A percentile compares a stretch with the other conserved stretches of the same genome.
These are phyloP conservation scores for Annulohypoxylon nitens DNA, from an alignment of 495 filamentous ascomycete species.

Conservation along the genomic window DNA sequence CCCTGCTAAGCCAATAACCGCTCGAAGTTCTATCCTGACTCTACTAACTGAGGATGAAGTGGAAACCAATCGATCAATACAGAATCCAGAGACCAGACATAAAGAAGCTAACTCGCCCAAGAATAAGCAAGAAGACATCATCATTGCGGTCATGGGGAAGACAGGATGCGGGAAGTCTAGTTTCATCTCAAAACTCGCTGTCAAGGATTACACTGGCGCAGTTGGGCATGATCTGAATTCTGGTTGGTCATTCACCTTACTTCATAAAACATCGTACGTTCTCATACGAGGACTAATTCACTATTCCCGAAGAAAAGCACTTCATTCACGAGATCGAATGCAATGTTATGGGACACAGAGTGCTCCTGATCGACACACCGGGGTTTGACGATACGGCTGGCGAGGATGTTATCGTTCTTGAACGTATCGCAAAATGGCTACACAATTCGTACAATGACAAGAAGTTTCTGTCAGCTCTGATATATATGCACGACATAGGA, in stretches of 20 bases:
- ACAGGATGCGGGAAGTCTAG: slow-evolving; percentile 2
- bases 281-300: not conserved
- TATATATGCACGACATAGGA: slow-evolving; percentile 11
- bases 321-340: not conserved
- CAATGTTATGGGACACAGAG: not conserved
- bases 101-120: not conserved
- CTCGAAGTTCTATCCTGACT: not conserved
- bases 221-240: slow-evolving; percentile 1
- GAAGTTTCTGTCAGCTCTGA: not conserved
- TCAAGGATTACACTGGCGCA: not conserved
- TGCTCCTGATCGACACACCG: not conserved
- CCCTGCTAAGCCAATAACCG: not conserved
- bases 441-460: not conserved
- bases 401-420: not conserved
- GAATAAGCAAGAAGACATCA: not conserved
- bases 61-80: not conserved
- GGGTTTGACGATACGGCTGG: not conserved
- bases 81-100: not conserved
- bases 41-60: not conserved
- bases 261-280: not conserved
- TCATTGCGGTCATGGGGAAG: slow-evolving; percentile 5
- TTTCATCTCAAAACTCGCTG: slow-evolving; percentile 2
- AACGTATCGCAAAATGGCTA: not conserved
- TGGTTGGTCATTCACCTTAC: not conserved
- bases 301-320: not conserved